These are phyloP conservation scores for Barnettozyma pratensis DNA, from an alignment of 805 yeast genomes.

Conservation along the genomic window DNA sequence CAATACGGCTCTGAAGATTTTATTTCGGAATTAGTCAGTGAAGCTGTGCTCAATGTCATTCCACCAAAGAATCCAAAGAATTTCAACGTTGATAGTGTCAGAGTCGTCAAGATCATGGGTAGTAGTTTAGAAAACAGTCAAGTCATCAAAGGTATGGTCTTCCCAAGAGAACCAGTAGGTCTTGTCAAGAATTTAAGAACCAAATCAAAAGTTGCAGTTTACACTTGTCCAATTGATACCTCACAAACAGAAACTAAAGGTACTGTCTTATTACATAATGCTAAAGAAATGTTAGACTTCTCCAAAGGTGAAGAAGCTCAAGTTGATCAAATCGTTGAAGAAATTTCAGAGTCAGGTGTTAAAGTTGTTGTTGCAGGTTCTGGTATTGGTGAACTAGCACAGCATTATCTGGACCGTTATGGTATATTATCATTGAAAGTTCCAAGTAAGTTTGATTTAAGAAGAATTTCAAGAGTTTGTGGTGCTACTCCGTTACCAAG, in stretches of 20 bases:
- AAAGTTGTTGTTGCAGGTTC: constrained; percentile 92
- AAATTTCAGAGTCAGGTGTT: constrained; percentile 78
- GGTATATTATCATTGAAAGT: constrained; percentile 82
- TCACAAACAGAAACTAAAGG: constrained; percentile 98
- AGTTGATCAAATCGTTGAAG: constrained; percentile 78
- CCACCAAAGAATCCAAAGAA: constrained; percentile 57
- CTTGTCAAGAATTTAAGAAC: constrained; percentile 57
- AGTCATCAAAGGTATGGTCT: constrained; percentile 96
- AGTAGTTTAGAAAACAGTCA: constrained; percentile 64
- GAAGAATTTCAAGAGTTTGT: constrained; percentile 92
- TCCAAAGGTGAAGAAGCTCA: constrained; percentile 95
- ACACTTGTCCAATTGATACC: constrained; percentile 90
- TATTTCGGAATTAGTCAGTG: constrained; percentile 72
- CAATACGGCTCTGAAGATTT: constrained; percentile 85
- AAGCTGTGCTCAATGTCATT: constrained; percentile 74
- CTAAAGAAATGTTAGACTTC: constrained; percentile 94
- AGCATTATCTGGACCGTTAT: constrained; percentile 87
- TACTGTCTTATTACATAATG: constrained; percentile 91
- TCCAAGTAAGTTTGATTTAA: constrained; percentile 88
- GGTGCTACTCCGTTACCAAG: constrained; percentile 96
- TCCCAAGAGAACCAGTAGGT: constrained; percentile 97
- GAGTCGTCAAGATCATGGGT: constrained; percentile 98
- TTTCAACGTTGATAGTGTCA: constrained; percentile 88
- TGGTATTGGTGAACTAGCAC: constrained; percentile 85
- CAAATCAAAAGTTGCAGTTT: constrained; percentile 84